These are phyloP conservation scores for Cryphonectria parasitica DNA, from an alignment of 2,329 filamentous ascomycete genomes.

Conservation along the genomic window DNA sequence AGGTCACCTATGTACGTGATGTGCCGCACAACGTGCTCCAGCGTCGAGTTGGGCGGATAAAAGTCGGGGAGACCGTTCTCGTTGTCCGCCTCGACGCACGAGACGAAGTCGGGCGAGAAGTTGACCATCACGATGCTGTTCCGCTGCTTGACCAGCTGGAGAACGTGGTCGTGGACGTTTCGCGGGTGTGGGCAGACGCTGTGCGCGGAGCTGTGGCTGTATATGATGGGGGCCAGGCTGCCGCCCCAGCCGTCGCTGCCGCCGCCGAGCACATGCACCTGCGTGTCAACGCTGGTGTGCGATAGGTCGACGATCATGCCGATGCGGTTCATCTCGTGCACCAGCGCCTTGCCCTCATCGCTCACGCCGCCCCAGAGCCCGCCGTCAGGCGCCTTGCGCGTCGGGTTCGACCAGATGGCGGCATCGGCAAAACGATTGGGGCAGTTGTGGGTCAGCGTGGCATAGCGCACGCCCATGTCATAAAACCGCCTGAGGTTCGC, in stretches of 20 bases:
- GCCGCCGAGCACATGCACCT: constrained; percentile 78
- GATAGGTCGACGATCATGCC: constrained; percentile 93
- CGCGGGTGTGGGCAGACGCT: constrained; percentile 83
- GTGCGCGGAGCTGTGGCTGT: constrained; percentile 83
- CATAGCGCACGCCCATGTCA: constrained; percentile 80
- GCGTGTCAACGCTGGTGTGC: constrained; percentile 77
- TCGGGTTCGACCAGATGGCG: constrained; percentile 64
- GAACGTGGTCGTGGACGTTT: constrained; percentile 85
- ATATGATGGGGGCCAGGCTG: constrained; percentile 82
- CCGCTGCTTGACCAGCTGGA: constrained; percentile 73
- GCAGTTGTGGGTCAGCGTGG: constrained; percentile 91
- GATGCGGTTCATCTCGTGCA: constrained; percentile 90
- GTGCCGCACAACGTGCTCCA: constrained; percentile 79
- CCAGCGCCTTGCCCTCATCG: constrained; percentile 65
- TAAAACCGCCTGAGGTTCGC: constrained; percentile 77
- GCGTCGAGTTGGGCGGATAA: constrained; percentile 69
- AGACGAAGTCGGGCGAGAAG: constrained; percentile 81
- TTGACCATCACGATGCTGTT: constrained; percentile 90
- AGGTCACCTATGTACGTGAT: constrained; percentile 79
- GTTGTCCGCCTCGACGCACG: constrained; percentile 65
- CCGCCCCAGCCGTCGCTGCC: constrained; percentile 64
- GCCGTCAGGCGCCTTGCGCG: constrained; percentile 46
- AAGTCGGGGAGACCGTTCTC: constrained; percentile 69
- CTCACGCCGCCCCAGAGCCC: constrained; percentile 76
- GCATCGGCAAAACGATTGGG: constrained; percentile 90